phyloP scores from a whole-genome alignment of 2,329 filamentous ascomycete genomes.

The Mycogone perniciosa region DNA sequence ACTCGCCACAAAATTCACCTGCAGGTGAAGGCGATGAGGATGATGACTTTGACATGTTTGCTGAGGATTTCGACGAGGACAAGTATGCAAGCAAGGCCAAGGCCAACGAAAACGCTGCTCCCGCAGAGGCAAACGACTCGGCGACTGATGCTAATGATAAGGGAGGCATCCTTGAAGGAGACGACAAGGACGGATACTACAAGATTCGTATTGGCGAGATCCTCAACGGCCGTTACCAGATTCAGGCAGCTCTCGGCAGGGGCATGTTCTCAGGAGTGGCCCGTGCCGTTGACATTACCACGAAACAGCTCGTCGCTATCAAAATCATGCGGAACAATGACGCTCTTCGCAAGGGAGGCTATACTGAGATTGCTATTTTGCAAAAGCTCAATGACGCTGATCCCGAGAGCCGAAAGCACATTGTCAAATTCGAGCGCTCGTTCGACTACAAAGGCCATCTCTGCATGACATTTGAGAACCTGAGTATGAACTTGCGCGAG shows the following conservation, averaged over 20 bases:
- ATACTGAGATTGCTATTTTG: constrained; percentile 90
- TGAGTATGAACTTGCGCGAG: constrained; percentile 88
- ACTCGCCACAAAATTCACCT: constrained; percentile 15
- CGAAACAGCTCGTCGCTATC: constrained; percentile 76
- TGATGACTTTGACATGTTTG: constrained; percentile 82
- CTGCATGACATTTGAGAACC: constrained; percentile 94
- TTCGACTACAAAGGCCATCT: constrained; percentile 95
- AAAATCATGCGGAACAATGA: constrained; percentile 98
- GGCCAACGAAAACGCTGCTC: constrained; percentile 27
- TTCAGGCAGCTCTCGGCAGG: constrained; percentile 80
- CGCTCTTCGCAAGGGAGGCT: constrained; percentile 81
- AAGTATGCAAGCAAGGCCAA: constrained; percentile 52
- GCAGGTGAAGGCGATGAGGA: constrained; percentile 50
- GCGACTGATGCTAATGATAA: constrained; percentile 51
- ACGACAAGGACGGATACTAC: constrained; percentile 94
- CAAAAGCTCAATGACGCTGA: constrained; percentile 82
- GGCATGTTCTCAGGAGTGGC: constrained; percentile 98
- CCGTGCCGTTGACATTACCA: constrained; percentile 71
- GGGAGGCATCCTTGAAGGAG: constrained; percentile 80
- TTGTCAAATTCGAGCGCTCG: constrained; percentile 77
- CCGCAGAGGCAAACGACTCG: constrained; percentile 39
- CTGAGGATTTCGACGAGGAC: constrained; percentile 66
- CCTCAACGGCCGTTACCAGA: constrained; percentile 80
- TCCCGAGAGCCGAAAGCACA: constrained; percentile 81
- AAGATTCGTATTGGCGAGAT: constrained; percentile 89